Percentiles rank a stretch among this genome's conserved stretches.
phyloP scores from a whole-genome alignment of 768 basidiomycete genomes.

The Lactarius sp. region DNA sequence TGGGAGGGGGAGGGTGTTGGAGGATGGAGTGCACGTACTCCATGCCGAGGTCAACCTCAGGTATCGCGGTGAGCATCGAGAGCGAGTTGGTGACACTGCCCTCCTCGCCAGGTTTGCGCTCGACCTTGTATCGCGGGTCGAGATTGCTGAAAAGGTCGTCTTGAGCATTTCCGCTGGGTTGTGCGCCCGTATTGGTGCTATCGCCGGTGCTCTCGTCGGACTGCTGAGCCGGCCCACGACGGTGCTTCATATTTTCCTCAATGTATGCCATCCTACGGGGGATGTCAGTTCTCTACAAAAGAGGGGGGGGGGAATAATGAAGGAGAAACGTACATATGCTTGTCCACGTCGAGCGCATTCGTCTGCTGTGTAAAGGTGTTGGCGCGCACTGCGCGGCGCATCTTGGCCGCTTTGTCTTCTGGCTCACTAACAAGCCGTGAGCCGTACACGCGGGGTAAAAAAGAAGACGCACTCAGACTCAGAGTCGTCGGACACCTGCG shows the following conservation, averaged over 20 bases:
- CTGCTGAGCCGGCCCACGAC: constrained; percentile 49
- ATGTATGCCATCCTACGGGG: constrained; percentile 90
- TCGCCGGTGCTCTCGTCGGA: background rate
- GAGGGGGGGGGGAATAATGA: background rate
- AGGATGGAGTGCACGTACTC: constrained; percentile 59
- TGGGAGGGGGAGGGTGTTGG: background rate
- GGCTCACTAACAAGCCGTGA: constrained; percentile 42
- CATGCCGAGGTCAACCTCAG: constrained; percentile 97
- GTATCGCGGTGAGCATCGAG: constrained; percentile 96
- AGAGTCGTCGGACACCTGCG: constrained; percentile 32
- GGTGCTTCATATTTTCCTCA: constrained; percentile 83
- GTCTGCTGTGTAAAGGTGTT: constrained; percentile 99
- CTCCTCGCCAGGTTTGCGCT: constrained; percentile 57
- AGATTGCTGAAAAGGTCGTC: constrained; percentile 78
- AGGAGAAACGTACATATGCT: constrained; percentile 75
- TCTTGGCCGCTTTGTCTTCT: constrained; percentile 63
- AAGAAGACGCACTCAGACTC: constrained; percentile 55
- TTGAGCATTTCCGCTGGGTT: constrained; percentile 40
- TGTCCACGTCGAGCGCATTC: constrained; percentile 92
- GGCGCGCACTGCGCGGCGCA: constrained; percentile 66
- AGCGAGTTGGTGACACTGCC: constrained; percentile 91
- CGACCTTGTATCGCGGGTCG: constrained; percentile 59
- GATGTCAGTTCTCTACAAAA: background rate
- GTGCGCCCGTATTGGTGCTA: constrained; percentile 30
- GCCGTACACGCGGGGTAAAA: background rate